Conservation (phyloP, 2,329 filamentous ascomycete species). For the Colletotrichum caudatum region DNA sequence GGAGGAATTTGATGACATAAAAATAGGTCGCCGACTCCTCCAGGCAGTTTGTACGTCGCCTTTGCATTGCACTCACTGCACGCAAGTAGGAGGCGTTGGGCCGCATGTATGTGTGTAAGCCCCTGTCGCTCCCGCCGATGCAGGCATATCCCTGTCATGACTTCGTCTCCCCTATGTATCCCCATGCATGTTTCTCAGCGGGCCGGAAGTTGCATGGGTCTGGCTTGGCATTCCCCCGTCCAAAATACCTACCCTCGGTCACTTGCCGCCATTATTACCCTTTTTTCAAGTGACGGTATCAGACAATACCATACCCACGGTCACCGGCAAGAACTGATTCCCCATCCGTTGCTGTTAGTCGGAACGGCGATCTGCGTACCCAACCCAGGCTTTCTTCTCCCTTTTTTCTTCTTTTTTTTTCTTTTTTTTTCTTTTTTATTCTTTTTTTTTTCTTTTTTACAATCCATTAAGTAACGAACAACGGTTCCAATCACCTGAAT, state of each 20-base stretch:
- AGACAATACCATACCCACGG: constrained; percentile 6
- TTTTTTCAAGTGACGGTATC: neutral
- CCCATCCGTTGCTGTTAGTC: neutral
- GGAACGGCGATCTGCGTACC: neutral
- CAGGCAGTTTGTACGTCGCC: constrained; percentile 18
- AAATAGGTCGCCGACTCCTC: constrained; percentile 29
- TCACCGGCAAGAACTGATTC: constrained; percentile 11
- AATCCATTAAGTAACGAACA: constrained; percentile 7
- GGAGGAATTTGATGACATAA: constrained; percentile 19
- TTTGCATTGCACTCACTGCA: neutral
- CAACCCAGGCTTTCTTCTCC: neutral
- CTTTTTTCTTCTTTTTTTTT: too few relatives aligned
- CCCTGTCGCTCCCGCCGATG: constrained; percentile 34
- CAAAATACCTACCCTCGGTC: constrained; percentile 17
- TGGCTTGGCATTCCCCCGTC: constrained; percentile 17
- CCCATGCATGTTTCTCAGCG: constrained; percentile 39
- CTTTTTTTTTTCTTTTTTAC: neutral
- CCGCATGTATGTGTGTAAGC: constrained; percentile 30
- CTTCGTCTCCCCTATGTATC: constrained; percentile 31
- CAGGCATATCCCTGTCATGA: constrained; percentile 29
- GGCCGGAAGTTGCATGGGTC: constrained; percentile 36
- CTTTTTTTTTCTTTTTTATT: neutral
- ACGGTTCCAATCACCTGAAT: constrained; percentile 21
- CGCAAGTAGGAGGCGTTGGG: constrained; percentile 30
- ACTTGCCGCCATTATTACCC: constrained; percentile 16